A percentile compares a stretch with the other conserved stretches of the same genome.
These are phyloP conservation scores for Nematodospora anomalae DNA, from an alignment of 1,139 yeast genomes.

Conservation along the genomic window DNA sequence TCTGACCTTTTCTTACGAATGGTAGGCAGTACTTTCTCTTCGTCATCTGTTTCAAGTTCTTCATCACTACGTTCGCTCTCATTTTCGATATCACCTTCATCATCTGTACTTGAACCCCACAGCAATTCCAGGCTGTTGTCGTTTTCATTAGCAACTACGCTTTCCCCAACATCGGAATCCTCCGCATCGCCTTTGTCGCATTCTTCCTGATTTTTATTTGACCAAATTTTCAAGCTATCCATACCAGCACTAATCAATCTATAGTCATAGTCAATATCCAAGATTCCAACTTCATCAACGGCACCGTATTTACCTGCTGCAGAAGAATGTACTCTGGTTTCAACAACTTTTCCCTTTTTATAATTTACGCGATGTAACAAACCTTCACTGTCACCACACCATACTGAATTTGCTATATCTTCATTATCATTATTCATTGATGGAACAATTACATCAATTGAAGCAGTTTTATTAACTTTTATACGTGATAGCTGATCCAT, in stretches of 20 bases:
- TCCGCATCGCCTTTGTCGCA: slow-evolving; percentile 19
- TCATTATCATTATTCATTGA: slow-evolving; percentile 70
- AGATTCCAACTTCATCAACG: slow-evolving; percentile 61
- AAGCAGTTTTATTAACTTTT: slow-evolving; percentile 66
- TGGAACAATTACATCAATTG: slow-evolving; percentile 75
- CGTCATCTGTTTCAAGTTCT: slow-evolving; percentile 20
- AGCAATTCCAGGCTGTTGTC: slow-evolving; percentile 15
- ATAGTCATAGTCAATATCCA: slow-evolving; percentile 80
- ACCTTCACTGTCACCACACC: slow-evolving; percentile 92
- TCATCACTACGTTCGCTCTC: slow-evolving; percentile 19
- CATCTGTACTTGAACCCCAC: slow-evolving; percentile 16
- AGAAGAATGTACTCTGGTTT: slow-evolving; percentile 61
- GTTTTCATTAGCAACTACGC: slow-evolving; percentile 1
- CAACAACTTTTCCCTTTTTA: slow-evolving; percentile 62
- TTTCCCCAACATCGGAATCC: slow-evolving; percentile 14
- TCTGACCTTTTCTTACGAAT: slow-evolving; percentile 20
- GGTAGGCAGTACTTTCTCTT: slow-evolving; percentile 16
- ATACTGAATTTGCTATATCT: slow-evolving; percentile 52
- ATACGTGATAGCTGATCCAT: slow-evolving; percentile 83
- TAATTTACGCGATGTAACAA: slow-evolving; percentile 65
- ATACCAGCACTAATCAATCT: slow-evolving; percentile 79
- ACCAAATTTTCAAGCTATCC: slow-evolving; percentile 80
- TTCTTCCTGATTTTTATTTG: slow-evolving; percentile 26
- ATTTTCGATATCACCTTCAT: slow-evolving; percentile 13
- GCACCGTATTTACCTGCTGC: slow-evolving; percentile 28